Conservation (phyloP, 768 basidiomycete genomes). For the Termitomyces sp. region DNA sequence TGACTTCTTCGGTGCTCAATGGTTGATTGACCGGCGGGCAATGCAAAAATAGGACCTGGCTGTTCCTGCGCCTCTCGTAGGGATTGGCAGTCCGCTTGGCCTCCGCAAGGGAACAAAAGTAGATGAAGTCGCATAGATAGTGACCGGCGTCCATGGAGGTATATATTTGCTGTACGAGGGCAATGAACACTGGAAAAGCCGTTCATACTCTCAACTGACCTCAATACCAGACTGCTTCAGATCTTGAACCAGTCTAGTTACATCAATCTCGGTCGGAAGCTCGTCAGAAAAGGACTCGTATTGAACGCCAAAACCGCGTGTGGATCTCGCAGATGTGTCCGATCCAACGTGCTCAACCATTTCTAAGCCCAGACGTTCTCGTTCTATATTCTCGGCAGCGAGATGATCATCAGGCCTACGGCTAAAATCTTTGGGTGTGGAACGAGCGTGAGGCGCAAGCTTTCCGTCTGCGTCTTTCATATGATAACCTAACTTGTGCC, state of each 20-base stretch:
- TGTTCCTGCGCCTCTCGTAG: conserved; percentile 35
- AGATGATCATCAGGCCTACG: conserved; percentile 28
- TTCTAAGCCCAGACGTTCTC: conserved; percentile 33
- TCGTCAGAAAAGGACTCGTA: conserved; percentile 54
- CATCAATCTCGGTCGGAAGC: conserved; percentile 55
- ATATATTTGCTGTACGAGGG: conserved; percentile 49
- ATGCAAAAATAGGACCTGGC: conserved; percentile 63
- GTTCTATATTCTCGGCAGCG: conserved; percentile 31
- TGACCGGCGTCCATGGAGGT: conserved; percentile 74
- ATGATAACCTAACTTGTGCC: conserved; percentile 63
- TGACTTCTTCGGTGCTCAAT: conserved; percentile 59
- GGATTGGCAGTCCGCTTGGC: conserved; percentile 44
- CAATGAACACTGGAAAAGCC: background rate
- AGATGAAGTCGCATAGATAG: conserved; percentile 73
- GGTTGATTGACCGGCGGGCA: conserved; percentile 67
- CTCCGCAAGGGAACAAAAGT: conserved; percentile 73
- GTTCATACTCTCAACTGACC: conserved; percentile 24
- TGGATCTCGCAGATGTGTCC: conserved; percentile 30
- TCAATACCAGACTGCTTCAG: conserved; percentile 46
- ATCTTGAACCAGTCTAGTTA: conserved; percentile 50
- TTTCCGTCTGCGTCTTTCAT: conserved; percentile 61
- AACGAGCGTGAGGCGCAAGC: conserved; percentile 45
- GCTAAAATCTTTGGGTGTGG: conserved; percentile 35
- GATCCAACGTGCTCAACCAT: conserved; percentile 25
- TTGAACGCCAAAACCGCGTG: conserved; percentile 38